Evolutionary conservation across 768 basidiomycete genomes (phyloP).

Genomic region (Cystofilobasidium bisporidii): DNA sequence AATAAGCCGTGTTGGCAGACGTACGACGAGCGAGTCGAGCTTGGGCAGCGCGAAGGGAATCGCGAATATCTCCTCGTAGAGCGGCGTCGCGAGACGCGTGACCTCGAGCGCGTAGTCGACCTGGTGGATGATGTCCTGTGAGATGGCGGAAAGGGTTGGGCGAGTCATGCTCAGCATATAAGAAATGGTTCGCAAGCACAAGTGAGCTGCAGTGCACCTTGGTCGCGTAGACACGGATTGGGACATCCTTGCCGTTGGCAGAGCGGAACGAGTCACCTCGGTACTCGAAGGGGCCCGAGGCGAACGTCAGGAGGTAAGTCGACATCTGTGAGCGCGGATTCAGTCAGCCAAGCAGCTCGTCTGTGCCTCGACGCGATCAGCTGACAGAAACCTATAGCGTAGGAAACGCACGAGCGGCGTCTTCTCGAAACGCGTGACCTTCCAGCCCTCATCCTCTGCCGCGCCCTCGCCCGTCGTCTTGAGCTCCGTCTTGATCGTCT

Average conservation of each 20-base stretch:
- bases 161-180: too few relatives aligned
- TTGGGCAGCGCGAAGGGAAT: slow-evolving; percentile 89
- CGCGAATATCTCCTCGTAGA: slow-evolving; percentile 89
- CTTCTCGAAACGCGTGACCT: slow-evolving; percentile 57
- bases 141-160: too few relatives aligned
- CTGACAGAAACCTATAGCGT: too few relatives aligned
- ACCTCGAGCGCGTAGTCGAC: slow-evolving; percentile 78
- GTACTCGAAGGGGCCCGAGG: slow-evolving; percentile 58
- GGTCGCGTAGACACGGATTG: slow-evolving; percentile 73
- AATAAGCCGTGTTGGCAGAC: too few relatives aligned
- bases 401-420: slow-evolving; percentile 32
- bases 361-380: too few relatives aligned
- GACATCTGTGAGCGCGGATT: slow-evolving; percentile 51
- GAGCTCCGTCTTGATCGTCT: slow-evolving; percentile 46
- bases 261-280: slow-evolving; percentile 67
- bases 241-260: slow-evolving; percentile 68
- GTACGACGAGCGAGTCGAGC: slow-evolving; percentile 83
- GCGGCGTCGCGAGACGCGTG: slow-evolving; percentile 57
- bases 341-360: too few relatives aligned
- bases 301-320: slow-evolving; percentile 77
- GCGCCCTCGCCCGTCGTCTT: slow-evolving; percentile 43
- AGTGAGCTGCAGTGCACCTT: too few relatives aligned
- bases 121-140: slow-evolving; percentile 74
- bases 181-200: too few relatives aligned
- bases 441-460: slow-evolving; percentile 51